Base-by-base conservation (phyloP, 139 green algal species). In the Dunaliella primolecta region DNA sequence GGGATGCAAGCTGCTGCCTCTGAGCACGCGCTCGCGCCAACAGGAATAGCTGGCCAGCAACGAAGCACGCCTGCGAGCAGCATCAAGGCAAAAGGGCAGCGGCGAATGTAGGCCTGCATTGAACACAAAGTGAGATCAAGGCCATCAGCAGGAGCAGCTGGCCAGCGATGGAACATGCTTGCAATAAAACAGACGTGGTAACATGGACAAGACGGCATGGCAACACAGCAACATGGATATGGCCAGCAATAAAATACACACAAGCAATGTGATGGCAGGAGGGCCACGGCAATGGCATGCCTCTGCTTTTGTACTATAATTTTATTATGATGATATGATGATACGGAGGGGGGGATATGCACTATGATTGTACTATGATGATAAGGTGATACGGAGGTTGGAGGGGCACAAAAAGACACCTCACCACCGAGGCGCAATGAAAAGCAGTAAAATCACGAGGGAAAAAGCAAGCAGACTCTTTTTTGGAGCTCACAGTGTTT, bases 71-170 rank as follows among this genome's bases (percentile, higher is more conserved):
- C 75, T 80, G 75, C 75, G 2, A 27, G 33, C 2, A 36, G 30
- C n/a, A 80, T n/a, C n/a, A n/a, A n/a, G n/a, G n/a, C n/a, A n/a
- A n/a, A n/a, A n/a, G n/a, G n/a, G n/a, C n/a, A n/a, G n/a, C n/a
- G n/a, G n/a, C n/a, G n/a, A n/a, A n/a, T n/a, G n/a, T n/a, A n/a
- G n/a, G n/a, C n/a, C n/a, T n/a, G n/a, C n/a, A n/a, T n/a, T n/a
- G n/a, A n/a, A n/a, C n/a, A n/a, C n/a, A n/a, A n/a, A n/a, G n/a
- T n/a, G n/a, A n/a, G n/a, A n/a, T n/a, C n/a, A n/a, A n/a, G n/a
- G n/a, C n/a, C n/a, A n/a, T n/a, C n/a, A 80, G 27, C 29, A 80
- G 75, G 75, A 38, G 36, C n/a, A 32, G 75, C n/a, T 80, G 75
- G 29, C 24, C 75, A 80, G 75, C 75, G 2, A 80, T 30, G 36